These are phyloP conservation scores for Citrus cavaleriei DNA, from an alignment of 345 rosid species.

Conservation along the genomic window DNA sequence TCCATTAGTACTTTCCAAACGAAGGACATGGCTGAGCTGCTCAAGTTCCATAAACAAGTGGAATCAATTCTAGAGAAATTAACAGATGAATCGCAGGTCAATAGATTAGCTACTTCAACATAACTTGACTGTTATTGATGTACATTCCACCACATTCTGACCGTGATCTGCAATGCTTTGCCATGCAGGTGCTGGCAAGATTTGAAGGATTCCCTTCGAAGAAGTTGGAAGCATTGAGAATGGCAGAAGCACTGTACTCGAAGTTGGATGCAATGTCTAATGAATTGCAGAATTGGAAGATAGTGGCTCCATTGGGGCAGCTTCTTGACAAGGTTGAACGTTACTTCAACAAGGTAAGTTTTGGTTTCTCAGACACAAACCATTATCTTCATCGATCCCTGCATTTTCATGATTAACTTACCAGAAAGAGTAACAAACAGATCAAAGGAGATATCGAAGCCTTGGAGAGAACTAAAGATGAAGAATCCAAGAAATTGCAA, in stretches of 20 bases:
- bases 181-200: conserved; percentile 69
- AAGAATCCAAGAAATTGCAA: conserved; percentile 70
- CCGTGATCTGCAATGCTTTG: not conserved
- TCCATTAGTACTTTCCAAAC: conserved; percentile 58
- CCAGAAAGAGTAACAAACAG: conserved; percentile 25
- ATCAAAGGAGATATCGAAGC: conserved; percentile 73
- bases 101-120: not conserved
- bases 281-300: conserved; percentile 66
- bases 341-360: conserved; percentile 71
- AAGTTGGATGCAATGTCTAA: conserved; percentile 50
- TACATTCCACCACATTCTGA: not conserved
- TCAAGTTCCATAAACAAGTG: conserved; percentile 61
- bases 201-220: conserved; percentile 89
- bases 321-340: conserved; percentile 79
- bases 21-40: conserved; percentile 74
- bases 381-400: not conserved
- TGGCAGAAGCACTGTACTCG: conserved; percentile 55
- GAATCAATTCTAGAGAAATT: conserved; percentile 82
- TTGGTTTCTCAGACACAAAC: not conserved
- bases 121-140: not conserved
- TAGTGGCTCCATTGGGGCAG: conserved; percentile 55
- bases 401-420: not conserved
- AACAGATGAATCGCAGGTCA: conserved; percentile 92
- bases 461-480: conserved; percentile 79
- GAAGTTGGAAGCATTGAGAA: conserved; percentile 82